Base-by-base conservation (phyloP, 768 basidiomycete species). In the Mycena albidolilacea region DNA sequence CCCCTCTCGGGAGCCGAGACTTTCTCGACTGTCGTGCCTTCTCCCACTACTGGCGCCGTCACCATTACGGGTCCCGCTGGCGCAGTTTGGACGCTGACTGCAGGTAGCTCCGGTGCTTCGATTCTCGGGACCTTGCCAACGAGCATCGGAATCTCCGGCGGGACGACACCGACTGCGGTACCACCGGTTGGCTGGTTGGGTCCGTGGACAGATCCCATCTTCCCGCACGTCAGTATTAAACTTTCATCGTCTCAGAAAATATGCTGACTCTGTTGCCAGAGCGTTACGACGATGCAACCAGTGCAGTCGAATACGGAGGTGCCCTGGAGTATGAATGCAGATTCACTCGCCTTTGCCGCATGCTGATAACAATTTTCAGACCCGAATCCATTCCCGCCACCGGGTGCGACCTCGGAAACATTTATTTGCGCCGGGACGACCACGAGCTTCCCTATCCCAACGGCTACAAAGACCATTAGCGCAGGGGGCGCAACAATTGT, bases 321-420 rank as follows among this genome's bases (percentile, higher is more conserved):
- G 38, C 17, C 64, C 4, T 72, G 71, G 71, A 72, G 71, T 72
- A 67, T 8, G 57, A 46, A 17, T 30, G 30, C 30, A 3, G 44
- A 15, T 46, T 17, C 17, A 15, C 12, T 17, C 14, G 15, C 15
- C 17, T 54, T 23, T 41, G 8, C 19, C 19, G 9, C 17, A 30
- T 17, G 39, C 71, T 59, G 48, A 72, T 19, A 6, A 11, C 14
- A 2, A 35, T 37, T 35, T 23, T 7, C 38, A 72, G 70, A 72
- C 48, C 71, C 71, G n/a, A 72, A 72, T 61, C 71, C 71, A 2
- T 23, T 48, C n/a, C 71, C 71, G 15, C 12, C 55, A 7, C 38
- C 71, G 7, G 59, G 59, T 8, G 71, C 71, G 17, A 46, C 10
- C 6, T 38, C 65, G 9, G 71, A 72, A 43, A 72, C 71, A 17